Base-by-base conservation (phyloP, 2,329 filamentous ascomycete species). In the Hypoxylon sp. region DNA sequence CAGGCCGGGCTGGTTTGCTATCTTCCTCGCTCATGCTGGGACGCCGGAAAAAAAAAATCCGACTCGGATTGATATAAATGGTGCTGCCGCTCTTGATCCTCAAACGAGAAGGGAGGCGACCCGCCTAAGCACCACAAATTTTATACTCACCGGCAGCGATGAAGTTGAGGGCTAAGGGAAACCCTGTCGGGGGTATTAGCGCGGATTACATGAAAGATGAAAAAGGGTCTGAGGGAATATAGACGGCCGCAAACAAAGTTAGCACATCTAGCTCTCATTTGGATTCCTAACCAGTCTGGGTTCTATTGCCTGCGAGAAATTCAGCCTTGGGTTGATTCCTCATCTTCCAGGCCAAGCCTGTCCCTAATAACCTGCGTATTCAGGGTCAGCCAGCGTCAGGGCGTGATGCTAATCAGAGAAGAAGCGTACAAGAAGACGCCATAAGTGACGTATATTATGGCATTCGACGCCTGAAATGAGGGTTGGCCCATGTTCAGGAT, bases 121-220 rank as follows among this genome's bases (percentile, higher is more conserved):
- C 73, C 58, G 71, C 62, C 58, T 62, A 67, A 71, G 72, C 72
- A 70, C 74, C 70, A 73, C 62, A 69, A 75, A 76, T 77, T 78
- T 79, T 80, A 80, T 81, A 95, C 93, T 95, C 89, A 96, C 93
- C 92, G 84, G 92, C 93, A 80, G 93, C 93, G 83, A 96, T 92
- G 84, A 96, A 96, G 83, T 96, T 96, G 78, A 96, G 85, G 80
- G 93, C 92, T 80, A 96, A 83, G 74, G 93, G 93, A 72, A 93
- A 82, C 72, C 91, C 93, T 96, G 75, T 65, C 66, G 73, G 69
- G 58, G 10, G 55, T 66, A 77, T 82, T 73, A 82, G 79, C 73
- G 59, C 17, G 51, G 32, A 38, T 51, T 28, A 43, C 7, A 13
- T 25, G 3, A 43, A 17, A 19, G 32, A 34, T 23, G 30, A 45